These are phyloP conservation scores for Malassezia sympodialis DNA, from an alignment of 1,284 basidiomycete species.

Conservation along the genomic window DNA sequence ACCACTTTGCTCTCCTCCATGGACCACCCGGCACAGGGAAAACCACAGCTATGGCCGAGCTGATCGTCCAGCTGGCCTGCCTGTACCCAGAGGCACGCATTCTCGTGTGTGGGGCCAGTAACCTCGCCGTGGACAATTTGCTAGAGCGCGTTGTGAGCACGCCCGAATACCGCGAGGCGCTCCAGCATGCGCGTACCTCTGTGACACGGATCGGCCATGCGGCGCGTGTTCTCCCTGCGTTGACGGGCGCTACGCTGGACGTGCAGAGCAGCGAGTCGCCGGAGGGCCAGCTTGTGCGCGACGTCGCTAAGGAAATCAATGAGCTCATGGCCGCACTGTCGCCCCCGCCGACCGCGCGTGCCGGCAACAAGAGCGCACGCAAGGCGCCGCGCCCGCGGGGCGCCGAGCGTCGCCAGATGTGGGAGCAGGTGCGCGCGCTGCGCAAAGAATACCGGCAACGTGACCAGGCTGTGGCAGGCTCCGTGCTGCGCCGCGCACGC, in stretches of 20 bases:
- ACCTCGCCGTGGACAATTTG: conserved; percentile 63
- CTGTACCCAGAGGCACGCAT: conserved; percentile 48
- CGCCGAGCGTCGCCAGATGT: conserved; percentile 70
- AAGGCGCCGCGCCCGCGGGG: conserved; percentile 52
- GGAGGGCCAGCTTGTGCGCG: conserved; percentile 34
- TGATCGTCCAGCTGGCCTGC: conserved; percentile 40
- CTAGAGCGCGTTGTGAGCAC: conserved; percentile 34
- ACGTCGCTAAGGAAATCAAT: conserved; percentile 32
- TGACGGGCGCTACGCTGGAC: conserved; percentile 75
- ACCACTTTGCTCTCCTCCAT: conserved; percentile 83
- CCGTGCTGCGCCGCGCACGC: conserved; percentile 67
- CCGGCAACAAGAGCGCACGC: conserved; percentile 37
- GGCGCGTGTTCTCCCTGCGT: conserved; percentile 71
- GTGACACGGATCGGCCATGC: conserved; percentile 55
- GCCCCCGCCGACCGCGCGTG: conserved; percentile 19
- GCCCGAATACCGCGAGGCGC: conserved; percentile 22
- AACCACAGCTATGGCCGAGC: conserved; percentile 51
- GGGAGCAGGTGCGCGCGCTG: conserved; percentile 79
- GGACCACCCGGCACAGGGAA: conserved; percentile 66
- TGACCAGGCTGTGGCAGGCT: conserved; percentile 68
- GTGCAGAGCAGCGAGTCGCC: conserved; percentile 57
- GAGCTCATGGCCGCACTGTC: conserved; percentile 12
- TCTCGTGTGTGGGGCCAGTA: conserved; percentile 80
- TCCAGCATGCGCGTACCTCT: conserved; percentile 21
- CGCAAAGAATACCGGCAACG: conserved; percentile 86